Evolutionary conservation across 345 rosid species (phyloP), one percentile per base, ranked within the genome.

Genomic region (Erodium maritimum): DNA sequence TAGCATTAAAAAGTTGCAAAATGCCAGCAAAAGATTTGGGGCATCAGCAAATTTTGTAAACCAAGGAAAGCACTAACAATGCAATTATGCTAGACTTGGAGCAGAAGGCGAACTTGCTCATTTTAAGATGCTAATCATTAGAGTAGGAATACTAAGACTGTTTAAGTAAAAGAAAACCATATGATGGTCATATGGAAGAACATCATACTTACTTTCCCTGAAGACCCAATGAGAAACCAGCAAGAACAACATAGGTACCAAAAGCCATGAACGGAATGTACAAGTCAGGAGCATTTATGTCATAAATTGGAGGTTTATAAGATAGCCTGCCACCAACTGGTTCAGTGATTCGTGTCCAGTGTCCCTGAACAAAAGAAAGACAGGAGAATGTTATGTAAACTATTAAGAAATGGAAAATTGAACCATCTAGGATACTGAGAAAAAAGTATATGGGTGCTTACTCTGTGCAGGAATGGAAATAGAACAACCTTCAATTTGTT

Each of bases 401-500:
- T 22, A 55, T 6, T 23, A 57, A 17, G 17, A 51, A 2, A 5
- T 19, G 17, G 55, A 55, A 50, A 52, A 23, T 12, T 57, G 19
- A 24, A 16, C 22, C 42, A 59, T 64, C 29, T 48, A 58, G 23
- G 23, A 50, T 23, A 54, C 68, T 11, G 45, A 61, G 14, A 55
- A 5, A 55, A 5, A 55, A 14, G 18, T 22, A 25, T 4, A 53
- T 19, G 9, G 58, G 19, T 33, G 19, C 83, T 77, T 62, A 87
- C 99, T 82, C 99, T 80, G 77, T 93, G 97, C 62, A 89, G 77
- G 67, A 93, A 89, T 13, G 99, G 97, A 63, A 93, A 73, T 45
- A 93, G 75, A 69, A 89, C 86, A 67, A 93, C 85, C 81, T 87
- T 93, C 80, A 93, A 73, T 64, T 93, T 93, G 91, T 93, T 93